Conservation (phyloP, 441 rosid species). For the Populus hybrid region DNA sequence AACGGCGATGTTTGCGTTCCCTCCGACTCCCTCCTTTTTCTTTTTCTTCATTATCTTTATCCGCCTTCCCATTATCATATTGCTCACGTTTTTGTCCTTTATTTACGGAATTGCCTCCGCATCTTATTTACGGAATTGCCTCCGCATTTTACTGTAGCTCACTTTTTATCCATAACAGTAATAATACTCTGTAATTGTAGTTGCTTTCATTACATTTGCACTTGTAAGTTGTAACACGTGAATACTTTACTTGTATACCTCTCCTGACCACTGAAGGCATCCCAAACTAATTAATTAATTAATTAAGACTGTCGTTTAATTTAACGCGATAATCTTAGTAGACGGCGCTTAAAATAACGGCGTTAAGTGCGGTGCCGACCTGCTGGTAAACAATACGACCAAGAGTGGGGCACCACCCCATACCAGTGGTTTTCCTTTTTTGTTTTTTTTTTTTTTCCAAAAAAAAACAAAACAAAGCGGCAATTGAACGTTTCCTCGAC, state of each 20-base stretch:
- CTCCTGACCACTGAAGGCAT: background rate
- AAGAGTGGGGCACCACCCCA: conserved; percentile 11
- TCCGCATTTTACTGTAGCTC: too few relatives aligned
- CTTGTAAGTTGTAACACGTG: background rate
- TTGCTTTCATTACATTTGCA: background rate
- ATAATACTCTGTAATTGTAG: too few relatives aligned
- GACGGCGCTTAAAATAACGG: conserved; percentile 4
- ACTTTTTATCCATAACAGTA: too few relatives aligned
- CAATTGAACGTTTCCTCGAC: conserved; percentile 18
- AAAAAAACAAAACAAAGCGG: conserved; percentile 5
- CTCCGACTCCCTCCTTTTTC: background rate
- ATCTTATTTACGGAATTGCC: too few relatives aligned
- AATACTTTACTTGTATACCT: background rate
- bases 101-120: conserved; percentile 9
- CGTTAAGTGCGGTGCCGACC: conserved; percentile 8
- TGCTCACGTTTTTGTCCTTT: background rate
- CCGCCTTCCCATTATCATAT: background rate
- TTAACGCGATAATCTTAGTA: background rate
- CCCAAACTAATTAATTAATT: background rate
- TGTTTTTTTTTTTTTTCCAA: background rate
- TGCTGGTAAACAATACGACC: conserved; percentile 2
- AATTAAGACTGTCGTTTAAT: too few relatives aligned
- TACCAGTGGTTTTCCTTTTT: background rate
- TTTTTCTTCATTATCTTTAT: background rate
- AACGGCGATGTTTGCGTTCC: conserved; percentile 16